Conservation (phyloP, 2,329 filamentous ascomycete species). For the Neonectria magnoliae region DNA sequence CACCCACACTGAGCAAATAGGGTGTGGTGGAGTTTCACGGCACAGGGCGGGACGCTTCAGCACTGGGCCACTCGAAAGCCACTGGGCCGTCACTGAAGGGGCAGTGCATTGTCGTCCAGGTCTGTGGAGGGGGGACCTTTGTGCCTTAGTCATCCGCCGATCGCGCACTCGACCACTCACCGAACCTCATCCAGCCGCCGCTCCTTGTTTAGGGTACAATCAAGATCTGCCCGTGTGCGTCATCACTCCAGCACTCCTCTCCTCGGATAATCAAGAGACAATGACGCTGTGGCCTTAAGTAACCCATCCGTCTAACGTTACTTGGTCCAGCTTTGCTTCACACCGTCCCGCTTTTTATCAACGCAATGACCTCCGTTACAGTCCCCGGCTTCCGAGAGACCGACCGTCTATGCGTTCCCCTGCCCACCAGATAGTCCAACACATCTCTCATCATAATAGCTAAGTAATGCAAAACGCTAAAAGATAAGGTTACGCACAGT, state of each 20-base stretch:
- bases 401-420: not conserved
- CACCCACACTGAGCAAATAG: not conserved
- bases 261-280: not conserved
- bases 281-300: too few species aligned
- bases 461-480: not conserved
- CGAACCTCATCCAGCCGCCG: not conserved
- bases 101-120: not conserved
- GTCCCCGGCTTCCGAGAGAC: not conserved
- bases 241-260: not conserved
- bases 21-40: conserved; percentile 2
- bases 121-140: not conserved
- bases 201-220: not conserved
- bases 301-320: too few species aligned
- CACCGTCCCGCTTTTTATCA: not conserved
- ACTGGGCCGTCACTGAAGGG: not conserved
- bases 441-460: not conserved
- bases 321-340: too few species aligned
- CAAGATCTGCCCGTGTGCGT: not conserved
- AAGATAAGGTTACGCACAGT: not conserved
- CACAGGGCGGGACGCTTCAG: not conserved
- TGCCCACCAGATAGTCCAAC: not conserved
- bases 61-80: not conserved
- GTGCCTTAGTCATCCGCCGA: not conserved
- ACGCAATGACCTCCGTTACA: not conserved
- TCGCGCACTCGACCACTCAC: not conserved